Evolutionary conservation across 208 protist genomes (phyloP), one percentile per base, ranked within the genome.

Genomic region (Strigomonas culicis): DNA sequence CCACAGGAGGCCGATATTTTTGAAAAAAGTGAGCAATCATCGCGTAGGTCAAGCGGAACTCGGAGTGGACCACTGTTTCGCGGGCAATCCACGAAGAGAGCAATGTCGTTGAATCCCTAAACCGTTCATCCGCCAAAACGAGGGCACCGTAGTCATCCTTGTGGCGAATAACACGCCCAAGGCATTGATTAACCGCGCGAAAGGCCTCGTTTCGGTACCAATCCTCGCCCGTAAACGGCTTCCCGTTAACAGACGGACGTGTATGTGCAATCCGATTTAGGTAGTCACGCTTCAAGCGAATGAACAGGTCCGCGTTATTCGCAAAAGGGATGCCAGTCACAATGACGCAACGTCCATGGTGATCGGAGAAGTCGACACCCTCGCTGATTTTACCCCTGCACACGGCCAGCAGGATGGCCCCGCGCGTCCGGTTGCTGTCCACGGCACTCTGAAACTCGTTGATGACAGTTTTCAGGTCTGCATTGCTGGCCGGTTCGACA

Each of bases 371-470:
- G 73, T 99, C 97, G n/a, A 99, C 69, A 27, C 98, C 98, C 74
- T 99, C 98, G 67, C 94, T 98, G 25, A 98, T 81, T 68, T 98
- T 99, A 30, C 97, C 98, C n/a, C 98, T 83, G 59, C 95, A 98
- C 1, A 99, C 97, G 2, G 96, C 97, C 44, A 99, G 87, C 8
- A 99, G 86, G 11, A 98, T 70, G 4, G 97, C 97, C 0, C 96
- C 97, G 19, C 75, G 66, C 6, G 64, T 43, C 13, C 76, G 77
- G 1, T 49, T 57, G 24, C 32, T 43, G 52, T 92, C 82, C 31
- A 92, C 88, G 49, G 84, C 79, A 28, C 75, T 75, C 64, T 94
- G 88, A 50, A 92, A 97, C 19, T 71, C 67, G 24, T 70, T 49
- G 0, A 97, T 79, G 43, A 95, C 75, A 13, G 79, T 50, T 3